Evolutionary conservation across 2,329 filamentous ascomycete species (phyloP), one percentile per base, ranked within the genome.

Genomic region (Colletotrichum musicola): DNA sequence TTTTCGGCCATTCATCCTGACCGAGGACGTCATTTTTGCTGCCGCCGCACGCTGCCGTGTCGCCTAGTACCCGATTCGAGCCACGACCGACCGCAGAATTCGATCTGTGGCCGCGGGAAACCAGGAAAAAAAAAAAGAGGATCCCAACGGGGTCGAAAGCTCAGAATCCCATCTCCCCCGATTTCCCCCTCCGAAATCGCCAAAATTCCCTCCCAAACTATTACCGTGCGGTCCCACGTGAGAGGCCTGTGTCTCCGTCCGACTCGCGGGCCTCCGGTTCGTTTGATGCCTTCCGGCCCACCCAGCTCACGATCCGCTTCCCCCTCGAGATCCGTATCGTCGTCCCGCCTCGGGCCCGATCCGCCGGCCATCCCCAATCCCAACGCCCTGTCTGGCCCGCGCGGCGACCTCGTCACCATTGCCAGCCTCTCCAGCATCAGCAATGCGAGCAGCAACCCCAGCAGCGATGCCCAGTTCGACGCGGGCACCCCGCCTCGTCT

Each of bases 231-330:
- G 25, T 40, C 64, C 46, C 55, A 44, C 49, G 65, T 50, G 49
- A 55, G 62, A 16, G 13, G 42, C 50, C 42, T 56, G 30, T 53
- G 61, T 22, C 12, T 59, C 47, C 35, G 42, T 49, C 35, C 62
- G 35, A 55, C 55, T 44, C 13, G 27, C 54, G 42, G 62, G 65
- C 55, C 65, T 58, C 35, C 62, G 62, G 49, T 65, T 50, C 65
- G 55, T 55, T 68, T 68, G 65, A 68, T 68, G 65, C 62, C 65
- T 68, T 68, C 62, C 62, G 65, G 62, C 65, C 62, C 50, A 22
- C 44, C 55, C 27, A 65, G 62, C 35, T 30, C 65, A 65, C 62
- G 62, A 68, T 68, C 65, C 62, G 62, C 61, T 27, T 68, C 65
- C 3, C 22, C 50, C 30, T 50, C 30, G 62, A 65, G 44, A 61